Base-by-base conservation (phyloP, 805 yeast species). In the Metschnikowia cerradonensis region DNA sequence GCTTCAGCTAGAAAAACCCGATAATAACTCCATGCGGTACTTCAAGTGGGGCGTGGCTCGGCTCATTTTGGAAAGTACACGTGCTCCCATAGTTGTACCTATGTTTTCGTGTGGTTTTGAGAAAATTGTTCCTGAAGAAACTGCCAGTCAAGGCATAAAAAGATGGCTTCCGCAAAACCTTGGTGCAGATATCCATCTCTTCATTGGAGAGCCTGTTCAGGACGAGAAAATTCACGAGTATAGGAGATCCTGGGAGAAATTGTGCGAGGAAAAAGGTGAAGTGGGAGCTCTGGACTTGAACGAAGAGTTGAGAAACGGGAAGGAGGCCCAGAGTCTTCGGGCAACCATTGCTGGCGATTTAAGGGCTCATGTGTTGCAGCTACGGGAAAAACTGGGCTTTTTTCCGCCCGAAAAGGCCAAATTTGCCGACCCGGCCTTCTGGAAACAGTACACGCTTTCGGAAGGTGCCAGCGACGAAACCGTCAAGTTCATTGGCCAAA, bases 21-120 rank as follows among this genome's bases (percentile, higher is more conserved):
- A 81, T 63, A 75, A 79, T 45, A 87, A 89, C 57, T 90, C 97
- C 3, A 88, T 94, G 94, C 75, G 97, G 55, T 92, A 88, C 67
- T 92, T 94, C 75, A 86, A 88, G 63, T 92, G 98, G 98, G 99
- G 99, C 0, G 83, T 90, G 1, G 81, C 96, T 2, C 76, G 99
- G 57, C 64, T 91, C 58, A 76, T 94, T 4, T 68, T 94, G 49
- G 99, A 92, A 66, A 75, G 95, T 8, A 83, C 92, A 0, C 78
- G 80, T 52, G 82, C 92, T 0, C 98, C 99, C 0, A 81, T 91
- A 1, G 80, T 92, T 14, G 82, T 94, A 14, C 98, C 98, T 1
- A 86, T 92, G 15, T 92, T 84, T 62, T 73, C 88, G 4, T 79
- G 83, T 45, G 99, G 99, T 0, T 87, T 92, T 60, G 96, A 92